A percentile compares a stretch with the other conserved stretches of the same genome.
Conservation (phyloP, 345 rosid genomes). For the Salix suchowensis region DNA sequence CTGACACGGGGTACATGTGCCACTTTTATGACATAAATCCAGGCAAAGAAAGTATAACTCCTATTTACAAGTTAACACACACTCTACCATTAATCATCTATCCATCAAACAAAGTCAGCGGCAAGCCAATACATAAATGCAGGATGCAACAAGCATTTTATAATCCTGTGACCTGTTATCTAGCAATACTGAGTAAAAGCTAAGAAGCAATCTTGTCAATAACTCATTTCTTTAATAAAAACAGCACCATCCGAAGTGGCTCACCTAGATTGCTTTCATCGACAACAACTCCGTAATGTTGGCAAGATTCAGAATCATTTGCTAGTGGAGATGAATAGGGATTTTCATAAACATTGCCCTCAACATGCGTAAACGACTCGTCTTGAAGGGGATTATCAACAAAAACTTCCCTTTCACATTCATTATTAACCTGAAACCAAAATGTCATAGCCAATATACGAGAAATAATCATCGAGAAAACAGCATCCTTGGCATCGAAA, state of each 20-base stretch:
- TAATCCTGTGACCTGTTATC: neutral
- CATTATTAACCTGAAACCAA: conserved; percentile 23
- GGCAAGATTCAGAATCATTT: conserved; percentile 25
- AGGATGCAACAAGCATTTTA: neutral
- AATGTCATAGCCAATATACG: neutral
- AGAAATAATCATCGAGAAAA: neutral
- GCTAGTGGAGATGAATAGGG: neutral
- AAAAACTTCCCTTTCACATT: conserved; percentile 11
- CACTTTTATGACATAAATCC: neutral
- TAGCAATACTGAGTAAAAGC: neutral
- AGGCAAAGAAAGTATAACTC: neutral
- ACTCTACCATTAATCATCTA: neutral
- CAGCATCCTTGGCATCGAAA: neutral
- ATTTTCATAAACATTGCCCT: conserved; percentile 10
- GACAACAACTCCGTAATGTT: neutral
- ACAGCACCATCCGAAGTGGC: neutral
- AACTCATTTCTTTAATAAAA: neutral
- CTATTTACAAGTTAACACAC: neutral
- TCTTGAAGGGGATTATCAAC: conserved; percentile 24
- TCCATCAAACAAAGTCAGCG: neutral
- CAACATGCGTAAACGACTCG: conserved; percentile 16
- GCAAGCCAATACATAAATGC: neutral
- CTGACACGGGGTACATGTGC: neutral
- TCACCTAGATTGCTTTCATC: conserved; percentile 31
- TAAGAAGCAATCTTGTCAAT: neutral